These are phyloP conservation scores for Mycena amicta DNA, from an alignment of 768 basidiomycete species.

Conservation along the genomic window DNA sequence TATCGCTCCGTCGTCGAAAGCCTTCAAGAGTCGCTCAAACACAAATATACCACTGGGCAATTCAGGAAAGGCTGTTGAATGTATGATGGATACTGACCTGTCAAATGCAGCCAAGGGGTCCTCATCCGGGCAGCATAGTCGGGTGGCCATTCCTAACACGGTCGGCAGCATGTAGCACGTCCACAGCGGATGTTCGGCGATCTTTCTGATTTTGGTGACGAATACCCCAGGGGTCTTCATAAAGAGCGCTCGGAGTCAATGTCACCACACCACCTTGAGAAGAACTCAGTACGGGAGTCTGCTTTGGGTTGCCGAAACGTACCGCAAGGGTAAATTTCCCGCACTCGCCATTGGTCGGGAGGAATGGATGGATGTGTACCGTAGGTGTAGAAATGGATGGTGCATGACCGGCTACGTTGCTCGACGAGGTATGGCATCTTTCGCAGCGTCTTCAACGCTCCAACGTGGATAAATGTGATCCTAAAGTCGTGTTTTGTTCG, in stretches of 20 bases:
- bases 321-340: slow-evolving; percentile 73
- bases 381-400: slow-evolving; percentile 66
- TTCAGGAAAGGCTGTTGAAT: neutral
- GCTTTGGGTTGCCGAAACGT: slow-evolving; percentile 19
- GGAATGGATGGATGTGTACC: slow-evolving; percentile 60
- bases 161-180: slow-evolving; percentile 66
- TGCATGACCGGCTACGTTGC: slow-evolving; percentile 44
- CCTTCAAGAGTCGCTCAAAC: slow-evolving; percentile 42
- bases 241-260: slow-evolving; percentile 64
- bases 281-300: neutral
- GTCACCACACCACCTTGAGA: slow-evolving; percentile 74
- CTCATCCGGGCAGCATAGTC: slow-evolving; percentile 35
- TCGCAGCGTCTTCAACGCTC: slow-evolving; percentile 51
- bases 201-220: slow-evolving; percentile 49
- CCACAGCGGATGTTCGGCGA: slow-evolving; percentile 69
- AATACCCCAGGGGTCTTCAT: slow-evolving; percentile 53
- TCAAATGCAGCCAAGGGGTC: slow-evolving; percentile 46
- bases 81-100: slow-evolving; percentile 34
- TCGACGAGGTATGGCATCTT: slow-evolving; percentile 52
- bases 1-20: slow-evolving; percentile 59
- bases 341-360: slow-evolving; percentile 60
- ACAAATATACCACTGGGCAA: slow-evolving; percentile 42
- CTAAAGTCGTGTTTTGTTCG: slow-evolving; percentile 40
- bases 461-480: slow-evolving; percentile 68
- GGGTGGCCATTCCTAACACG: slow-evolving; percentile 59